A percentile compares a stretch with the other conserved stretches of the same genome.
Conservation (phyloP, 1,284 basidiomycete genomes). For the Moniliophthora roreri region DNA sequence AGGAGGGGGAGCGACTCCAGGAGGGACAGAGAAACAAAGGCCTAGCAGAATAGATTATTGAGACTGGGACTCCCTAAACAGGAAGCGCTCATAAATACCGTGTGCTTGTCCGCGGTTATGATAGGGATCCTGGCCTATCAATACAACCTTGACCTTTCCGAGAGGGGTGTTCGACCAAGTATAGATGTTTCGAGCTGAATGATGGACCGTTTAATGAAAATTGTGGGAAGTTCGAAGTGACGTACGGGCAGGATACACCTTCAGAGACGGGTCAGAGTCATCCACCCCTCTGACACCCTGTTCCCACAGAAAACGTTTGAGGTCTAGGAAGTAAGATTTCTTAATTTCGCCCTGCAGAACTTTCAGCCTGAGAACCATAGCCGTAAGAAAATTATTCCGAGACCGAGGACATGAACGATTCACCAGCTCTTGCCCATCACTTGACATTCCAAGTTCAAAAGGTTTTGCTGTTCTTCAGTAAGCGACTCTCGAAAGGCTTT, state of each 20-base stretch:
- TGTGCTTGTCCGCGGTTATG: constrained; percentile 70
- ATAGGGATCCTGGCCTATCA: constrained; percentile 81
- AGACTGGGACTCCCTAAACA: constrained; percentile 1
- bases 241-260: constrained; percentile 68
- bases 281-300: constrained; percentile 62
- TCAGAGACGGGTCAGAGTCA: constrained; percentile 43
- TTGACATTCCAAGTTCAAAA: constrained; percentile 69
- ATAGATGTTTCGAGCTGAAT: constrained; percentile 70
- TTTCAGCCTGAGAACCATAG: constrained; percentile 54
- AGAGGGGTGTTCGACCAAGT: constrained; percentile 81
- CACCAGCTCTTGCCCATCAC: constrained; percentile 76
- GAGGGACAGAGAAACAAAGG: constrained; percentile 85
- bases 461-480: constrained; percentile 53
- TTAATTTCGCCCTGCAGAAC: constrained; percentile 70
- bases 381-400: constrained; percentile 1
- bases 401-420: constrained; percentile 23
- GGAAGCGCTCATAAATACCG: constrained; percentile 39
- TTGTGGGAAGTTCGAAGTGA: constrained; percentile 15
- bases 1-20: constrained; percentile 72
- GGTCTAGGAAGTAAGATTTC: constrained; percentile 70
- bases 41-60: constrained; percentile 36
- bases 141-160: constrained; percentile 76
- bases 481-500: constrained; percentile 54
- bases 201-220: constrained; percentile 4
- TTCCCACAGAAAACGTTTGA: constrained; percentile 70